Evolutionary conservation across 768 basidiomycete species (phyloP).

Genomic region (Phlegmacium glaucopus): DNA sequence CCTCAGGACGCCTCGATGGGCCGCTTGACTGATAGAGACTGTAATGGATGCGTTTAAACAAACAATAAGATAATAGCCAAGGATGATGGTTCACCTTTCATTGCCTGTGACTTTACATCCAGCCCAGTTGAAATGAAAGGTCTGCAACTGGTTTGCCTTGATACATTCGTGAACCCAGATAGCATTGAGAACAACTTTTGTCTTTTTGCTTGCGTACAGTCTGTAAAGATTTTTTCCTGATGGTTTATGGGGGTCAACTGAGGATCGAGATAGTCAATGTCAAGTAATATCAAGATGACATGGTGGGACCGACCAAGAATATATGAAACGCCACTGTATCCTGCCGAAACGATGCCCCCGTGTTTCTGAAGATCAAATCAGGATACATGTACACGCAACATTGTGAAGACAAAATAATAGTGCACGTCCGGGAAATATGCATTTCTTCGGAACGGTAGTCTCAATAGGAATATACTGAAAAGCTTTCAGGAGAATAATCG

Average conservation of each 20-base stretch:
- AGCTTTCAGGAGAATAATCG: background rate
- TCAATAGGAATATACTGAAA: background rate
- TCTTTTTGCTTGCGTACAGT: slow-evolving; percentile 77
- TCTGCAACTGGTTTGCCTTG: slow-evolving; percentile 63
- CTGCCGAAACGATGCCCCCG: slow-evolving; percentile 69
- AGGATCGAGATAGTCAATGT: slow-evolving; percentile 3
- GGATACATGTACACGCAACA: background rate
- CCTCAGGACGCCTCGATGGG: slow-evolving; percentile 8
- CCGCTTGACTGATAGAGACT: slow-evolving; percentile 4
- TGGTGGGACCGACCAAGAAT: slow-evolving; percentile 63
- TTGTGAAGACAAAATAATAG: background rate
- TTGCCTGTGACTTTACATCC: slow-evolving; percentile 77
- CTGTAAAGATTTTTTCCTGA: slow-evolving; percentile 81
- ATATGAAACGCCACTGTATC: slow-evolving; percentile 77
- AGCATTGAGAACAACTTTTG: slow-evolving; percentile 69
- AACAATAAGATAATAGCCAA: background rate
- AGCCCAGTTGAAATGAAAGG: slow-evolving; percentile 74
- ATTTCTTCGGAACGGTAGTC: background rate
- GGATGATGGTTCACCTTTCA: slow-evolving; percentile 52
- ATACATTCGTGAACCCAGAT: slow-evolving; percentile 81
- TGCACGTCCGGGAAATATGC: background rate
- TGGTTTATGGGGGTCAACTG: slow-evolving; percentile 76
- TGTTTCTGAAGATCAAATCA: slow-evolving; percentile 51
- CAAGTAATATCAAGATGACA: background rate
- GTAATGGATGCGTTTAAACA: background rate